Percentiles rank a stretch among this genome's conserved stretches.
phyloP scores from a whole-genome alignment of 2,329 filamentous ascomycete species.

The Ceratocystis smalleyi region DNA sequence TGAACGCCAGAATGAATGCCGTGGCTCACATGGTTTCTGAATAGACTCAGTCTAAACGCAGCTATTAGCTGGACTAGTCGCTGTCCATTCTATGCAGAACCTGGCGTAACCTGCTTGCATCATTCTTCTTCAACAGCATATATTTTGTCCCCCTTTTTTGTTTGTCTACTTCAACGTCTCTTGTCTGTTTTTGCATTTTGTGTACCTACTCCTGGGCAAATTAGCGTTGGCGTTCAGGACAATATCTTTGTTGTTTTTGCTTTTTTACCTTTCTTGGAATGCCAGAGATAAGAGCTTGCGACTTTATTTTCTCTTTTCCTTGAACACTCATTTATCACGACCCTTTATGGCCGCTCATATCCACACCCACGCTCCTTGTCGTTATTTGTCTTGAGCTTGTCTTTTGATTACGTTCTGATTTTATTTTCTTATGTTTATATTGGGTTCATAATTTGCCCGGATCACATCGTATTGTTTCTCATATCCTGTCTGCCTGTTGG shows the following conservation, averaged over 20 bases:
- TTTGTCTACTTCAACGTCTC: not conserved
- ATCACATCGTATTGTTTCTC: slow-evolving; percentile 15
- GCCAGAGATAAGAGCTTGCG: not conserved
- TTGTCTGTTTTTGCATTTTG: slow-evolving; percentile 10
- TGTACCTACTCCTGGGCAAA: slow-evolving; percentile 14
- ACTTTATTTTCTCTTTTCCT: not conserved
- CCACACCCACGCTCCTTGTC: slow-evolving; percentile 1
- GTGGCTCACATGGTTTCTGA: slow-evolving; percentile 13
- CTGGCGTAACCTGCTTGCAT: slow-evolving; percentile 9
- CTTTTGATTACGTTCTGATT: not conserved
- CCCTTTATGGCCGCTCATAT: slow-evolving; percentile 3
- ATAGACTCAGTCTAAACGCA: not conserved
- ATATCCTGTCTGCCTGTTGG: slow-evolving; percentile 16
- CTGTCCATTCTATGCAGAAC: slow-evolving; percentile 12
- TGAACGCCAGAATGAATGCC: slow-evolving; percentile 16
- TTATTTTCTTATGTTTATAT: slow-evolving; percentile 4
- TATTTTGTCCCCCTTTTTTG: slow-evolving; percentile 1
- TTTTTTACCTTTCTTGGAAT: slow-evolving; percentile 4
- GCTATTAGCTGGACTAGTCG: slow-evolving; percentile 16
- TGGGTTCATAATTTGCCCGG: slow-evolving; percentile 12
- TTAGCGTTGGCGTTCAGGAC: slow-evolving; percentile 15
- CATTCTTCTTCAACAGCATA: slow-evolving; percentile 5
- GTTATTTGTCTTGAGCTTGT: not conserved
- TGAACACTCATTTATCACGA: slow-evolving; percentile 6
- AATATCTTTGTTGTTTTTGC: slow-evolving; percentile 8